phyloP scores from a whole-genome alignment of 345 rosid genomes.

The Tarenaya hassleriana region DNA sequence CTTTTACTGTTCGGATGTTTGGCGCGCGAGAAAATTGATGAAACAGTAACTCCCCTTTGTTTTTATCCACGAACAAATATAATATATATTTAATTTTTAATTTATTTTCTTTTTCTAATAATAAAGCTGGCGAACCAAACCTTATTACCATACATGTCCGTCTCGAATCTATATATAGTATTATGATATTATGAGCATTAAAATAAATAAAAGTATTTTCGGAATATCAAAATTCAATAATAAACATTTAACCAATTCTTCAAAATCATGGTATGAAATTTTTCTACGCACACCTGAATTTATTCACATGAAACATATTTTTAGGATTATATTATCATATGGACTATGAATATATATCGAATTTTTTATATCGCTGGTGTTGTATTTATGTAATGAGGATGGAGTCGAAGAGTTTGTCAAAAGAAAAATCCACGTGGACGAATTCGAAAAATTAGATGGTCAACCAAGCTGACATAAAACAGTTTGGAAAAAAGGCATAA shows the following conservation, averaged over 20 bases:
- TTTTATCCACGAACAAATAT: conserved; percentile 26
- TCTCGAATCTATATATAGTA: too few relatives aligned
- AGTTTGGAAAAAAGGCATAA: conserved; percentile 17
- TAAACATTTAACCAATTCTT: too few relatives aligned
- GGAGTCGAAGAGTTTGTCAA: conserved; percentile 33
- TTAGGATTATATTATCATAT: too few relatives aligned
- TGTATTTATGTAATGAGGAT: conserved; percentile 27
- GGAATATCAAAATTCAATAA: too few relatives aligned
- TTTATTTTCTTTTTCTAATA: not conserved
- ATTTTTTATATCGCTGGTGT: too few relatives aligned
- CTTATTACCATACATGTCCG: too few relatives aligned
- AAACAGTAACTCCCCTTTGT: conserved; percentile 30
- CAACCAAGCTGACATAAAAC: conserved; percentile 35
- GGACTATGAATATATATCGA: too few relatives aligned
- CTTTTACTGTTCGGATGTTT: conserved; percentile 31
- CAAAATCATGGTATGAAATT: too few relatives aligned
- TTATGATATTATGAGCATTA: too few relatives aligned
- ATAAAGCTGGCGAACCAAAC: not conserved
- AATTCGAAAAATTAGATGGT: conserved; percentile 28
- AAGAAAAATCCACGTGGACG: conserved; percentile 22
- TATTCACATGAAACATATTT: too few relatives aligned
- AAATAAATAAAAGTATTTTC: too few relatives aligned
- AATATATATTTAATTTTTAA: not conserved
- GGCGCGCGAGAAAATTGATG: conserved; percentile 33
- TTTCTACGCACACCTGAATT: too few relatives aligned